These are phyloP conservation scores for Olyra latifolia DNA, from an alignment of 176 grass and related monocot species.

Conservation along the genomic window DNA sequence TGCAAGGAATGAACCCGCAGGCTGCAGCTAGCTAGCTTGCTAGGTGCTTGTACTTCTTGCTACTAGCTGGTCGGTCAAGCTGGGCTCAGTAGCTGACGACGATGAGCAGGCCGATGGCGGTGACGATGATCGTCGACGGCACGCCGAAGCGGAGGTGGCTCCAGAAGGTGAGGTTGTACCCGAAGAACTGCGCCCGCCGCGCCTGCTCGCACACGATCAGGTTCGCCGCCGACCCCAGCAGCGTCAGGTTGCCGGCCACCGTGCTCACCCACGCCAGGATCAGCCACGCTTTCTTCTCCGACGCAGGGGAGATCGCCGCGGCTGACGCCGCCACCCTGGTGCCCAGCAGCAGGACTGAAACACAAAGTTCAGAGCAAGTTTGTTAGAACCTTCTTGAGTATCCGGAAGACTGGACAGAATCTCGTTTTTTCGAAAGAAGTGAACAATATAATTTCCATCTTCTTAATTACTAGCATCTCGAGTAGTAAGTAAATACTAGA, in stretches of 20 bases:
- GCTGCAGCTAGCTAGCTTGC: not conserved
- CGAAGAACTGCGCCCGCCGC: conserved; percentile 55
- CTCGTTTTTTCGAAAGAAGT: not conserved
- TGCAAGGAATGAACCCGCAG: not conserved
- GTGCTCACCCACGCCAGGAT: conserved; percentile 93
- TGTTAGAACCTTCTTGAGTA: not conserved
- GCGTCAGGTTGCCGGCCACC: conserved; percentile 87
- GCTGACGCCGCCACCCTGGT: conserved; percentile 85
- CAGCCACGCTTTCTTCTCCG: conserved; percentile 81
- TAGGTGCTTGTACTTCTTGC: not conserved
- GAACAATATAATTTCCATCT: not conserved
- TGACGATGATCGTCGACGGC: conserved; percentile 76
- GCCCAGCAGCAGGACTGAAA: conserved; percentile 86
- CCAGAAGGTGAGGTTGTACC: conserved; percentile 93
- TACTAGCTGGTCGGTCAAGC: no score
- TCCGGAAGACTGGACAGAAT: not conserved
- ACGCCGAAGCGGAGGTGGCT: conserved; percentile 93
- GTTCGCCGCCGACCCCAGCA: conserved; percentile 90
- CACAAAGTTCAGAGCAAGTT: not conserved
- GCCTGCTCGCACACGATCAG: conserved; percentile 98
- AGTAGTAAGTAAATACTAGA: not conserved
- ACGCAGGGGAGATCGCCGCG: conserved; percentile 60
- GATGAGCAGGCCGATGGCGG: conserved; percentile 68
- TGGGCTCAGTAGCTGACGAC: conserved; percentile 54
- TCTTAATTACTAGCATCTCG: not conserved